Base-by-base conservation (phyloP, 2,329 filamentous ascomycete genomes). In the Gaeumannomyces sp. region DNA sequence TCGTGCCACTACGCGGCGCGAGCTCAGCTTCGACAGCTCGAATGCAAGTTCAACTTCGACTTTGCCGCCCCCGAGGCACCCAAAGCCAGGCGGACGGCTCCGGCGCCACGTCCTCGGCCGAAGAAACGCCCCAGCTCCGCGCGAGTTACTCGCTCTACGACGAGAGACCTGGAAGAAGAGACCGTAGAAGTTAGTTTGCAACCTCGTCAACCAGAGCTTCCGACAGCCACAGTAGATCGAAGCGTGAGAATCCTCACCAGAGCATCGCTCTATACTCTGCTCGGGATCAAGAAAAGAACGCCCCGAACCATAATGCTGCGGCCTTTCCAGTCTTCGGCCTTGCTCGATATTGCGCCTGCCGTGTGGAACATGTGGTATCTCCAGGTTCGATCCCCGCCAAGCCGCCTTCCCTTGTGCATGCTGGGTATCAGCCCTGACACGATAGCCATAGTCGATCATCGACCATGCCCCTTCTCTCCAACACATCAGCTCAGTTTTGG, bases 341-440 rank as follows among this genome's bases (percentile, higher is more conserved):
- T 71, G 2, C 33, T 69, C 1, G 65, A 67, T 11, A 62, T 71
- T 13, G 70, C 70, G 1, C 70, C 70, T 2, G 67, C 68, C 1
- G 67, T 68, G 14, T 71, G 69, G 67, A 70, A 66, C 58, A 38
- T 64, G 4, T 38, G 62, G 13, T 65, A 68, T 35, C 66, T 71
- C 22, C 64, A 66, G 64, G 68, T 68, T 66, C 0, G 66, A 11
- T 25, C 19, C 45, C 14, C 31, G 13, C 27, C 25, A 59, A 31
- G 25, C 11, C 57, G 27, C 29, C 27, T 29, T 53, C 8, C 8
- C 22, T n/a, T 53, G 7, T 8, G 1, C 6, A 25, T 25, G 7
- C 8, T 11, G 45, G 22, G 25, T n/a, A 25, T 11, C 4, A 10
- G 45, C 2, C 11, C 45, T 53, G 45, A 53, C 45, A 53, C n/a